Evolutionary conservation across 371 early-diverging fungal species (phyloP).

Genomic region (Entomophthora muscae): DNA sequence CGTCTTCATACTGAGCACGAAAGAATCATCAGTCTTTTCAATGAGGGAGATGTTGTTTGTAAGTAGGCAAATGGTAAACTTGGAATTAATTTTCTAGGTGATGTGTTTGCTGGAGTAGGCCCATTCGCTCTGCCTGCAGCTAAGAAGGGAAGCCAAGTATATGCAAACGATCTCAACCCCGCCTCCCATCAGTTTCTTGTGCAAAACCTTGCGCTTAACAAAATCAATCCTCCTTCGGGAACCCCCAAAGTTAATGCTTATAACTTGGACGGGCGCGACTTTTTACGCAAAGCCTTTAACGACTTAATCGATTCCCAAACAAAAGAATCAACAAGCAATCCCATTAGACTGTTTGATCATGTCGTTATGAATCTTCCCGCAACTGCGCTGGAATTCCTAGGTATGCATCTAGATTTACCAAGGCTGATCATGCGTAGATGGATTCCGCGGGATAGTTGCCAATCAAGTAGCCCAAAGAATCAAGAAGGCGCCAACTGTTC

Average conservation of each 20-base stretch:
- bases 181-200: constrained; percentile 59
- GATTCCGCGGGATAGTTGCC: constrained; percentile 48
- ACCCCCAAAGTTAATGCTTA: constrained; percentile 40
- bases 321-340: neutral
- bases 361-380: constrained; percentile 97
- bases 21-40: constrained; percentile 63
- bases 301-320: constrained; percentile 17
- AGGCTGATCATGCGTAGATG: constrained; percentile 20
- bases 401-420: constrained; percentile 15
- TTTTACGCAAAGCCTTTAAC: constrained; percentile 45
- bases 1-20: constrained; percentile 91
- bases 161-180: constrained; percentile 98
- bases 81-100: constrained; percentile 25
- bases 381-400: constrained; percentile 87
- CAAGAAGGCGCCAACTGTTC: constrained; percentile 45
- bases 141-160: constrained; percentile 65
- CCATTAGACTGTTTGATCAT: constrained; percentile 69
- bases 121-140: constrained; percentile 96
- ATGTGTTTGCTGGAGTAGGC: constrained; percentile 97
- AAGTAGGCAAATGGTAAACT: constrained; percentile 8
- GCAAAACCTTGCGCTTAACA: constrained; percentile 68
- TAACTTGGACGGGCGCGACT: constrained; percentile 85
- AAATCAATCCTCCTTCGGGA: constrained; percentile 31
- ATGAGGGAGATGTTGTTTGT: constrained; percentile 58
- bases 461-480: constrained; percentile 29